A percentile compares a stretch with the other conserved stretches of the same genome.
phyloP scores from a whole-genome alignment of 306 rosid species.

The Casuarina equisetifolia region DNA sequence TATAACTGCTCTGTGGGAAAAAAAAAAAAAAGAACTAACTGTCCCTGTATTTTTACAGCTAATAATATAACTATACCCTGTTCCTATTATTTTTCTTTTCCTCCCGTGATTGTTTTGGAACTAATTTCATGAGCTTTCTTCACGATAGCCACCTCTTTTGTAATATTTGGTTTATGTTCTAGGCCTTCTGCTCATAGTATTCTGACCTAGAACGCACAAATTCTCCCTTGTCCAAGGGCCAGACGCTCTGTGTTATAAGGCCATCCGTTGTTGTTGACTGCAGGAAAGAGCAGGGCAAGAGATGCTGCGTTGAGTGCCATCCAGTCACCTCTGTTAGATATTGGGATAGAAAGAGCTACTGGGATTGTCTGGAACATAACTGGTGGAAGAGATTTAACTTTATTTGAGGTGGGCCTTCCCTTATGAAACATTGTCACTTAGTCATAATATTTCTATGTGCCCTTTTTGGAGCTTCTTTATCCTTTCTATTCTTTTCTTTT shows the following conservation, averaged over 20 bases:
- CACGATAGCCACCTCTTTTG: neutral
- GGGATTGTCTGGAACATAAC: conserved; percentile 99
- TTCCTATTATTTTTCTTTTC: neutral
- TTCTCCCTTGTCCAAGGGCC: neutral
- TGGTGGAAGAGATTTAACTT: conserved; percentile 94
- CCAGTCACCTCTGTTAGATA: conserved; percentile 93
- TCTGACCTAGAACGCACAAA: neutral
- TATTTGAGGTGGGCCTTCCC: conserved; percentile 67
- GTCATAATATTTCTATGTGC: neutral
- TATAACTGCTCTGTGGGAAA: neutral
- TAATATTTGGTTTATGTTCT: neutral
- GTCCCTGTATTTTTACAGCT: neutral
- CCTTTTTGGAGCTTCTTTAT: neutral
- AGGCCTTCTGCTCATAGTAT: neutral
- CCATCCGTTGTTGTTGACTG: neutral
- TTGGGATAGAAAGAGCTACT: conserved; percentile 97
- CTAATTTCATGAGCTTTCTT: neutral
- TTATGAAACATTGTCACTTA: neutral
- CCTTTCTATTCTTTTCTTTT: neutral
- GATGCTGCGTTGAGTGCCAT: conserved; percentile 99
- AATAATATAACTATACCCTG: neutral
- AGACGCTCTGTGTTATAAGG: neutral
- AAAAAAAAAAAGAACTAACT: neutral
- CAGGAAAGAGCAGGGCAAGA: conserved; percentile 97
- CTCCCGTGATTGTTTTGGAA: neutral